Base-by-base conservation (phyloP, 768 basidiomycete species). In the Xerocomellus intermedius region DNA sequence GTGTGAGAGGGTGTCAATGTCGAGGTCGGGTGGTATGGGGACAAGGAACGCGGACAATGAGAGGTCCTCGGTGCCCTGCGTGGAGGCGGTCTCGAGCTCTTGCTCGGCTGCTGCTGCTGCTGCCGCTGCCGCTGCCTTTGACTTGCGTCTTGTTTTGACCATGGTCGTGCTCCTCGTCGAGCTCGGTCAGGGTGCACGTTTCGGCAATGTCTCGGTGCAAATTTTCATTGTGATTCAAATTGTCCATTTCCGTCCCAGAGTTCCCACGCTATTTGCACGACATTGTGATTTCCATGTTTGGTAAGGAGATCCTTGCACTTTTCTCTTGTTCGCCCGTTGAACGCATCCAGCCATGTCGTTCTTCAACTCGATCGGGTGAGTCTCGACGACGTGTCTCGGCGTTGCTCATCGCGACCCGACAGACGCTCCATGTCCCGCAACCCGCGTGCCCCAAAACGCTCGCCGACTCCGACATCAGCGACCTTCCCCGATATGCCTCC, bases 321-420 rank as follows among this genome's bases (percentile, higher is more conserved):
- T 37, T 37, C 36, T 8, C 36, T n/a, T 37, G 36, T n/a, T 37
- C 17, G 36, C 13, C 14, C 32, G 8, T 35, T 4, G 16, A 16
- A 16, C 24, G 24, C 24, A 24, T n/a, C 24, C 13, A 36, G 16
- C 16, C 36, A 90, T 91, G 89, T 91, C 89, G 32, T 91, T 90
- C 74, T 90, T 91, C 75, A 90, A 90, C 66, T 85, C 86, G 28
- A 81, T 91, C 48, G 85, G 89, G 89, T 90, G 58, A 50, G 84
- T 73, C 24, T 38, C 30, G 33, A 14, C 19, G 37, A 26, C 26
- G 2, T 26, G 17, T 59, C 33, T 52, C 19, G 39, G 19, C 37
- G 16, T 36, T 41, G 48, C 43, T 66, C 42, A 64, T n/a, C 37
- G 22, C 48, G 38, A 10, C 28, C 1, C 36, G 7, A 43, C 63